These are phyloP conservation scores for Suhomyces panamericanus DNA, from an alignment of 1,139 yeast genomes.

Conservation along the genomic window DNA sequence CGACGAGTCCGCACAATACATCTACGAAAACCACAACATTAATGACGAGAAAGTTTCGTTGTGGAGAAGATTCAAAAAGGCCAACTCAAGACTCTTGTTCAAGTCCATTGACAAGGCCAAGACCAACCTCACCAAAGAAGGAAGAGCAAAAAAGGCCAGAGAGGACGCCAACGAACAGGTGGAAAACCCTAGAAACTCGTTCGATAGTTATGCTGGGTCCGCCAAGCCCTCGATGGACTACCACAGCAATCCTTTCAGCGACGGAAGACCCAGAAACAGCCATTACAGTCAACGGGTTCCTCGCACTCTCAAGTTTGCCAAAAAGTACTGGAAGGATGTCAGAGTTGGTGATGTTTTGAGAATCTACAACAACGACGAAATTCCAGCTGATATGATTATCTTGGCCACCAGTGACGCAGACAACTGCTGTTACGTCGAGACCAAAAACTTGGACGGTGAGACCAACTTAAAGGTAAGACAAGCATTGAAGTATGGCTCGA, in stretches of 20 bases:
- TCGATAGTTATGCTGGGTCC: constrained; percentile 28
- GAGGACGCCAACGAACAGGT: constrained; percentile 18
- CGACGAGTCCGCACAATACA: constrained; percentile 13
- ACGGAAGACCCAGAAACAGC: constrained; percentile 10
- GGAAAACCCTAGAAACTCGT: constrained; percentile 28
- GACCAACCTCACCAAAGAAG: constrained; percentile 38
- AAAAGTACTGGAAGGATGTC: constrained; percentile 54
- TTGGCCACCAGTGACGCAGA: constrained; percentile 55
- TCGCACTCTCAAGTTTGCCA: constrained; percentile 32
- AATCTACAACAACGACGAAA: constrained; percentile 55
- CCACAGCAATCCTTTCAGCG: constrained; percentile 24
- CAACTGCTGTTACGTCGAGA: constrained; percentile 56
- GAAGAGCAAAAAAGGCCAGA: constrained; percentile 35
- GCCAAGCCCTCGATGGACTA: constrained; percentile 9
- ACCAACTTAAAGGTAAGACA: constrained; percentile 57
- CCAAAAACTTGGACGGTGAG: constrained; percentile 63
- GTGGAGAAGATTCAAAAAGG: constrained; percentile 64
- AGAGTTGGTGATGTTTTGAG: constrained; percentile 55
- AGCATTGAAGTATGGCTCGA: constrained; percentile 45
- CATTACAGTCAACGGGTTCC: constrained; percentile 6
- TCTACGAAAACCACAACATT: constrained; percentile 45
- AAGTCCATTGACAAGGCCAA: constrained; percentile 31
- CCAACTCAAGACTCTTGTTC: constrained; percentile 36
- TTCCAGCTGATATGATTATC: constrained; percentile 57
- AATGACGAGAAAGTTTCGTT: constrained; percentile 49